A percentile compares a stretch with the other conserved stretches of the same genome.
Evolutionary conservation across 2,329 filamentous ascomycete species (phyloP).

Genomic region (Emergomyces africanus): DNA sequence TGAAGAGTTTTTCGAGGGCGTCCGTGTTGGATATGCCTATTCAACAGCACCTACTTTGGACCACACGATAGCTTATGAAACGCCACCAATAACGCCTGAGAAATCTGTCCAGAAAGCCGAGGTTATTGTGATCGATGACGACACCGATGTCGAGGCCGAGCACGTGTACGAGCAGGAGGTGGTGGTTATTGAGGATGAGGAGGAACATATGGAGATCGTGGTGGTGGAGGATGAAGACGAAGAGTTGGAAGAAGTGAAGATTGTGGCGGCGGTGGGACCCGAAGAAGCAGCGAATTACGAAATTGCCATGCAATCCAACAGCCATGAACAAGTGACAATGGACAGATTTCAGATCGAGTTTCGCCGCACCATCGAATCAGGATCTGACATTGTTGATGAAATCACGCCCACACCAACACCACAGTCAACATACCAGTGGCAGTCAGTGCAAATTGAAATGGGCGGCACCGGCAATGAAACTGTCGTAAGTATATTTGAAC

Average conservation of each 20-base stretch:
- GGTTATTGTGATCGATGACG: slow-evolving; percentile 1
- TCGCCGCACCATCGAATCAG: not conserved
- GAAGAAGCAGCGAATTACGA: not conserved
- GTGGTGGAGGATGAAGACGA: not conserved
- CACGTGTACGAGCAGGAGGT: not conserved
- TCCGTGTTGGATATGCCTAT: slow-evolving; percentile 3
- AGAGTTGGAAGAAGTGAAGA: not conserved
- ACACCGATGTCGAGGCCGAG: slow-evolving; percentile 1
- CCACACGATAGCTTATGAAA: too few relatives aligned
- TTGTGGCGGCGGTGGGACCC: too few relatives aligned
- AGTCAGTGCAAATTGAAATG: not conserved
- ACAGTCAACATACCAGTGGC: not conserved
- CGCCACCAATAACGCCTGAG: not conserved
- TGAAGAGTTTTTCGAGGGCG: slow-evolving; percentile 9
- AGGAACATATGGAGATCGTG: not conserved
- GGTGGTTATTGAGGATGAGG: not conserved
- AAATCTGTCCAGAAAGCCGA: not conserved
- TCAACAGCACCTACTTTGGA: not conserved
- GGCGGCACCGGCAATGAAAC: not conserved
- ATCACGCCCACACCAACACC: not conserved
- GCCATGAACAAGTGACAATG: not conserved
- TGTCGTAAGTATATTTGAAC: not conserved
- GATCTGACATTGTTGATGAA: not conserved
- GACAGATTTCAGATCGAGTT: not conserved
- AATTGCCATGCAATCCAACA: not conserved